Base-by-base conservation (phyloP, 306 rosid genomes). In the Quercus cerris region DNA sequence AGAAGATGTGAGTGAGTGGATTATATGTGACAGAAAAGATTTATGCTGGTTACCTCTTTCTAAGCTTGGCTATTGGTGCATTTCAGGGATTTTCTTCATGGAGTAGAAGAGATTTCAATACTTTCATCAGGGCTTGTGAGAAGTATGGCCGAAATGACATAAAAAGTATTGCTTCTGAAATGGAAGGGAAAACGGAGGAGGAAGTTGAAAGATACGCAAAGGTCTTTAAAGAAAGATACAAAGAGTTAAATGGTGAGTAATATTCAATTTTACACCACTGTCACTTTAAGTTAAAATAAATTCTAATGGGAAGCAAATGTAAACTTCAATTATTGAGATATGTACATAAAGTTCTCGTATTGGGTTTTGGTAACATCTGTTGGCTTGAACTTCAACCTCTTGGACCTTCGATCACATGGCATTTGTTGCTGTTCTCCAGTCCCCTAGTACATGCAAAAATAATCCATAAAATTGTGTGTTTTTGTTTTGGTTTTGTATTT, bases 71-170 rank as follows among this genome's bases (percentile, higher is more conserved):
- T 78, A 46, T 85, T 79, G 80, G 30, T 84, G 58, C 23, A 71
- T 71, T 77, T 59, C 61, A 95, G 99, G 99, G 99, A 70, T 95
- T 95, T 87, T 93, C 99, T 68, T 85, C 99, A 59, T 95, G 99
- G 99, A 95, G 94, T 84, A 82, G 99, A 41, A 93, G 90, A 85
- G 99, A 95, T 86, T 95, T 95, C 78, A 95, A 93, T 83, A 90
- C 98, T 66, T 95, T 95, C 85, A 88, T 93, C 63, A 95, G 98
- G 88, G 99, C 98, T 71, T 95, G 99, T 82, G 99, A 95, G 88
- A 95, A 91, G 85, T 95, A 95, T 88, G 99, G 99, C 66, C 91
- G 99, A 77, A 86, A 83, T 77, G 99, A 95, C 82, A 91, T 93
- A 22, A 91, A 81, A 80, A 83, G 88, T 80, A 91, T 93, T 82